Base-by-base conservation (phyloP, 2,329 filamentous ascomycete genomes). In the Sclerotinia subarctica region DNA sequence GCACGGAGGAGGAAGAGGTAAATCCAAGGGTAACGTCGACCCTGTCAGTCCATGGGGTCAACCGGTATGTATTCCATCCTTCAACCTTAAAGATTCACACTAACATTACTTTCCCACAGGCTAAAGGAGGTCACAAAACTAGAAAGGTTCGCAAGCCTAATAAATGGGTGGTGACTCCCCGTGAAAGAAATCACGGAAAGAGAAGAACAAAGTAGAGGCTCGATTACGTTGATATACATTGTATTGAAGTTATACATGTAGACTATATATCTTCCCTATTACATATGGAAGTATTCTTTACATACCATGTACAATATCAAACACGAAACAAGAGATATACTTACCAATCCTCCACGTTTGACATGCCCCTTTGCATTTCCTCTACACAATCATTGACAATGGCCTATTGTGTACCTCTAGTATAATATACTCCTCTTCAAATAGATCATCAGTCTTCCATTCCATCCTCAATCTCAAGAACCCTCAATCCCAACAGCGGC, bases 1-100 rank as follows among this genome's bases (percentile, higher is more conserved):
- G 77, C 95, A 99, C 80, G 95, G 95, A 86, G 95, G 95, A 91
- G 95, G 95, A 81, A 88, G 96, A 85, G 95, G 95, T 83, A 99
- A 99, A 83, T 97, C 93, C 68, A 99, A 99, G 92, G 93, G 95
- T 88, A 97, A 97, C 78, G 88, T 94, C 70, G 86, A 96, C 78
- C 95, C 96, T 46, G 93, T 95, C 75, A 97, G 93, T 81, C 95
- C 95, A 69, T 99, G 96, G 95, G 95, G 96, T 78, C 90, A 88
- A 78, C 94, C 93, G 77, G 93, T 96, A 90, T 82, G 92, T 87
- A 73, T 17, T 62, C 17, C 59, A 29, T 49, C 47, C 67, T 62
- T 24, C 74, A 58, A 49, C 52, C 56, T 58, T n/a, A 15, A 29
- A 38, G 17, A 51, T 63, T 10, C 2, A 38, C 13, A 15, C 46